Base-by-base conservation (phyloP, 768 basidiomycete genomes). In the Lactarius akahatsu region DNA sequence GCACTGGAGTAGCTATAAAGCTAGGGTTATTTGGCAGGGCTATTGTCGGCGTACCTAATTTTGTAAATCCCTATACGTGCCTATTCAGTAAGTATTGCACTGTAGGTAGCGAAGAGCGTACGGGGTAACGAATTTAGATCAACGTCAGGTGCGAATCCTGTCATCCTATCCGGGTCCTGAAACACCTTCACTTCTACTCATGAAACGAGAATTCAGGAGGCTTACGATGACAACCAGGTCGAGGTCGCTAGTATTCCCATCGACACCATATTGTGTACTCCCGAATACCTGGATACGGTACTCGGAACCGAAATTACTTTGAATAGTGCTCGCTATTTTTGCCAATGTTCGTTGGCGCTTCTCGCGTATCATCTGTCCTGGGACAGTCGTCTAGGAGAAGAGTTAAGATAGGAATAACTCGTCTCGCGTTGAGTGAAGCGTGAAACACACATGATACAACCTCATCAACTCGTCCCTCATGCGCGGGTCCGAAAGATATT, bases 141-240 rank as follows among this genome's bases (percentile, higher is more conserved):
- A 5, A 76, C 70, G 15, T 66, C 67, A 28, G 77, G 76, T 8
- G 68, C 26, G 62, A 76, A 75, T 32, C 77, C 81, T 38, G 70
- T 40, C 41, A 72, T 71, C 36, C 72, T 64, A 2, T 71, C 57
- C 10, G 67, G 65, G 69, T 81, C 81, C 80, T 81, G 55, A 15
- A 59, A 34, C 43, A 23, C 10, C n/a, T 55, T 55, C 59, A 59
- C 47, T 36, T 20, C 32, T 7, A 52, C 62, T 47, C 20, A n/a
- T 32, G 18, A 34, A 8, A 45, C 57, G 40, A 56, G 38, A 28
- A 56, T 40, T 58, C n/a, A 58, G 10, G 56, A 16, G 13, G 74
- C 81, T 64, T 62, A 86, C 86, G 3, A 85, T 62, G 47, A 88
- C 73, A 10, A 84, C 77, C 57, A 86, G 68, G 70, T 86, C 85